phyloP scores from a whole-genome alignment of 352 stramenopile species.

The Phytophthora hibernalis region DNA sequence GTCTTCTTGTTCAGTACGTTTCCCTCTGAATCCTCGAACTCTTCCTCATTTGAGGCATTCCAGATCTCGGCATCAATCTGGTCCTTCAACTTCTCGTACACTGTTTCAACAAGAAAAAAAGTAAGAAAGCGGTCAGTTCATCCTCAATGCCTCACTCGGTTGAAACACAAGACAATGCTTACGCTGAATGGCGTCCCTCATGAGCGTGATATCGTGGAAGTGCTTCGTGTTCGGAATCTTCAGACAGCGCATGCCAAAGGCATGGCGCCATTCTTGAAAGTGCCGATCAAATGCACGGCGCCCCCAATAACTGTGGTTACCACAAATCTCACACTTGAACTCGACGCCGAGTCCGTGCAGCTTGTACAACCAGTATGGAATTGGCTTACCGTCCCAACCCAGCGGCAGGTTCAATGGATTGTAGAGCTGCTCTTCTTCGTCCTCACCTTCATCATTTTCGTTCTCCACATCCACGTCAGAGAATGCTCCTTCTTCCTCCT shows the following conservation, averaged over 20 bases:
- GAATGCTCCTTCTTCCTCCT: slow-evolving; percentile 88
- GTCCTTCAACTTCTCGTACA: slow-evolving; percentile 98
- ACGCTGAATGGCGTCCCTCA: slow-evolving; percentile 94
- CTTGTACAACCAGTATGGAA: slow-evolving; percentile 99
- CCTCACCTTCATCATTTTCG: slow-evolving; percentile 63
- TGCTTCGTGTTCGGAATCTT: slow-evolving; percentile 99
- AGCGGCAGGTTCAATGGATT: slow-evolving; percentile 99
- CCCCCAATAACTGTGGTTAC: slow-evolving; percentile 98
- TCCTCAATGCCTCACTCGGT: background rate
- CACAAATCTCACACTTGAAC: slow-evolving; percentile 99
- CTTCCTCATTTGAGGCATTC: slow-evolving; percentile 95
- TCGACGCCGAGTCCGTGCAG: slow-evolving; percentile 98
- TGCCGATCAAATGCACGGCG: slow-evolving; percentile 97
- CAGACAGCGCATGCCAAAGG: slow-evolving; percentile 98
- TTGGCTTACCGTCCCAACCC: slow-evolving; percentile 99
- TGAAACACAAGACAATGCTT: slow-evolving; percentile 30
- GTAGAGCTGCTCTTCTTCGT: slow-evolving; percentile 97
- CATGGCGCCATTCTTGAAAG: slow-evolving; percentile 98
- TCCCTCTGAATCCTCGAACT: slow-evolving; percentile 99
- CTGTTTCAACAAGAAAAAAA: slow-evolving; percentile 32
- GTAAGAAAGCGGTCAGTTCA: slow-evolving; percentile 5
- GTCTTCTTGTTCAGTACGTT: slow-evolving; percentile 98
- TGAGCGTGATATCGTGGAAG: slow-evolving; percentile 99
- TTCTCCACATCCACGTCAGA: slow-evolving; percentile 86
- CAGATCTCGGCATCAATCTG: slow-evolving; percentile 94